phyloP scores from a whole-genome alignment of 176 grass and related monocot species.

The Saccharum spontaneum region DNA sequence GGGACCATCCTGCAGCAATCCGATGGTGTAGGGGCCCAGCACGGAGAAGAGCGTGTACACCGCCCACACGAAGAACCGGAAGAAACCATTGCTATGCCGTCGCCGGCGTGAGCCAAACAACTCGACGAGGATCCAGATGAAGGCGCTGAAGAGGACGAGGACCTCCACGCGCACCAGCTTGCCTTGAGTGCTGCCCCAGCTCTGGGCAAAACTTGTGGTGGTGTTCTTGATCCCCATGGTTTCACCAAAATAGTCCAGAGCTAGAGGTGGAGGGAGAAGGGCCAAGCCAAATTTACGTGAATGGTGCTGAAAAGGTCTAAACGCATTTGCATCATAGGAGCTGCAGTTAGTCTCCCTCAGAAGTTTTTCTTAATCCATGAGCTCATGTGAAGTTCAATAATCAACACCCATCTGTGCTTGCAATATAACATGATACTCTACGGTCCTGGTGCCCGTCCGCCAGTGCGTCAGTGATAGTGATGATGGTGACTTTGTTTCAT shows the following conservation, averaged over 20 bases:
- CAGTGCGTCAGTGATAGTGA: too few relatives aligned
- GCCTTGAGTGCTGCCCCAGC: neutral
- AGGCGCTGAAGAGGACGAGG: conserved; percentile 24
- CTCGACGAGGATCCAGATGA: neutral
- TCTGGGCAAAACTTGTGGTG: neutral
- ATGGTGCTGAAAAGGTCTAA: too few relatives aligned
- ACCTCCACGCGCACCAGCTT: conserved; percentile 10
- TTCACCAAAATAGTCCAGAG: too few relatives aligned
- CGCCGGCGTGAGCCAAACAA: neutral
- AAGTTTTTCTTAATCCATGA: too few relatives aligned
- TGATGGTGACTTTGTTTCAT: too few relatives aligned
- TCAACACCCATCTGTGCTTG: too few relatives aligned
- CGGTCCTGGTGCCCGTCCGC: too few relatives aligned
- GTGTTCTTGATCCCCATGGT: conserved; percentile 3
- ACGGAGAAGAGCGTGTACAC: conserved; percentile 19
- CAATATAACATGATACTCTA: too few relatives aligned
- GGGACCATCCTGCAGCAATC: conserved; percentile 5
- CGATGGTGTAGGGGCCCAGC: conserved; percentile 11
- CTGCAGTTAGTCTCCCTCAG: too few relatives aligned
- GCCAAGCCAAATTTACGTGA: neutral
- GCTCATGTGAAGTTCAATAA: too few relatives aligned
- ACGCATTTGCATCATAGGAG: too few relatives aligned
- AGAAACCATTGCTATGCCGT: neutral
- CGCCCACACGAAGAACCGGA: conserved; percentile 14
- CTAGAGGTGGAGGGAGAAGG: too few relatives aligned